A percentile compares a stretch with the other conserved stretches of the same genome.
Conservation (phyloP, 257 asterid species). For the Solanum sejunctum region DNA sequence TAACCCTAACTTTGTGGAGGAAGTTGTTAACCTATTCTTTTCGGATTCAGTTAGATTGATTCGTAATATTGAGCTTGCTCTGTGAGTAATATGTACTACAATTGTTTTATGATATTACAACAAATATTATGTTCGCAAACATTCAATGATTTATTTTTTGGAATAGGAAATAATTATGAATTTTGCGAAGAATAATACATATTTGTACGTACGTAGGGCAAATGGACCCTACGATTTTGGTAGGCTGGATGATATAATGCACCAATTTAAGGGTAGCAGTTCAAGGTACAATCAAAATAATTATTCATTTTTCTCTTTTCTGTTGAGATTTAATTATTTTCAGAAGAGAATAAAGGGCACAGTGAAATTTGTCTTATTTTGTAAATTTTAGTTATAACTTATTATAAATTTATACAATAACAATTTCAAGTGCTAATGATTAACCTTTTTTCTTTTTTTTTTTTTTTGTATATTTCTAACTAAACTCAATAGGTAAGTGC, state of each 20-base stretch:
- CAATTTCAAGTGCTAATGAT: no score
- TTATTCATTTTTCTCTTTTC: background rate
- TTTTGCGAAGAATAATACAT: background rate
- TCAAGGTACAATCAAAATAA: slow-evolving; percentile 39
- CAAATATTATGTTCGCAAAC: no score
- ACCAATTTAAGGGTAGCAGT: slow-evolving; percentile 80
- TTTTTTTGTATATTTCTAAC: no score
- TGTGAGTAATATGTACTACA: slow-evolving; percentile 19
- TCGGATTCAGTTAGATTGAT: slow-evolving; percentile 48
- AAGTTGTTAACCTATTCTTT: slow-evolving; percentile 53
- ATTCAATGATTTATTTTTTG: no score
- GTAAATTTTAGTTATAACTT: no score
- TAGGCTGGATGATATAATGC: slow-evolving; percentile 49
- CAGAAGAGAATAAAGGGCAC: no score
- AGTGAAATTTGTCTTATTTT: no score
- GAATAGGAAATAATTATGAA: background rate
- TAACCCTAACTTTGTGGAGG: slow-evolving; percentile 74
- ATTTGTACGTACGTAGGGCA: slow-evolving; percentile 15
- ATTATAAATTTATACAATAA: no score
- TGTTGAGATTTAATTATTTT: no score
- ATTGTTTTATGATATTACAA: no score
- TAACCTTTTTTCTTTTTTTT: no score
- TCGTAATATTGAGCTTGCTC: slow-evolving; percentile 40
- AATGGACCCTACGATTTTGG: slow-evolving; percentile 41
- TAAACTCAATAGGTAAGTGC: background rate